These are phyloP conservation scores for Blastomyces parvus DNA, from an alignment of 2,329 filamentous ascomycete species.

Conservation along the genomic window DNA sequence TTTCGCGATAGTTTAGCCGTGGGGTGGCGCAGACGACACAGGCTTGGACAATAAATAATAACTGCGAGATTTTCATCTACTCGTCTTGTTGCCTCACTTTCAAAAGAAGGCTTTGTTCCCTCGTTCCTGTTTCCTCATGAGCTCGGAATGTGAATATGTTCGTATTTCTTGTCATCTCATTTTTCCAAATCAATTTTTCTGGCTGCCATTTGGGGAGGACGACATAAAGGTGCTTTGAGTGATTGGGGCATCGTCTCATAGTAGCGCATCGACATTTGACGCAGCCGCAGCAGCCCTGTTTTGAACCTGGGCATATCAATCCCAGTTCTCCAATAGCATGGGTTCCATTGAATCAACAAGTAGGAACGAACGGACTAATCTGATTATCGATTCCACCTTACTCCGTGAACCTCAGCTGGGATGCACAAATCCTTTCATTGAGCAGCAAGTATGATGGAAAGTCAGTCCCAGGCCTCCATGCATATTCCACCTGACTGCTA, in stretches of 20 bases:
- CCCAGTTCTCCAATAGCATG: background rate
- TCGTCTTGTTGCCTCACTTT: slow-evolving; percentile 8
- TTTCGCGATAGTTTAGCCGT: background rate
- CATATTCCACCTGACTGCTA: background rate
- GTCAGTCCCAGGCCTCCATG: background rate
- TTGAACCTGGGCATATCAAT: background rate
- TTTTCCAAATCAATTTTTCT: background rate
- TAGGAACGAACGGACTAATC: background rate
- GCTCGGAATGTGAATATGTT: background rate
- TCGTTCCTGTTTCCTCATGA: background rate
- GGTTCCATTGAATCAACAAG: background rate
- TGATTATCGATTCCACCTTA: background rate
- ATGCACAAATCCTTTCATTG: background rate
- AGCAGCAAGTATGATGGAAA: background rate
- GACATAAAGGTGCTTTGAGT: background rate
- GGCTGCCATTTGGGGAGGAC: background rate
- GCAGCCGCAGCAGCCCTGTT: background rate
- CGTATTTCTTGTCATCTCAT: background rate
- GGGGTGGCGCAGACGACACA: background rate
- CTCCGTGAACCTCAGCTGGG: background rate
- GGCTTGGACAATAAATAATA: background rate
- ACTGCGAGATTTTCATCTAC: background rate
- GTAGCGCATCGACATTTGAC: background rate
- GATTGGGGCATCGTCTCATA: background rate
- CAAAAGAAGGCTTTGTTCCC: background rate